Percentiles rank a stretch among this genome's conserved stretches.
Evolutionary conservation across 257 asterid species (phyloP).

Genomic region (Plantago major): DNA sequence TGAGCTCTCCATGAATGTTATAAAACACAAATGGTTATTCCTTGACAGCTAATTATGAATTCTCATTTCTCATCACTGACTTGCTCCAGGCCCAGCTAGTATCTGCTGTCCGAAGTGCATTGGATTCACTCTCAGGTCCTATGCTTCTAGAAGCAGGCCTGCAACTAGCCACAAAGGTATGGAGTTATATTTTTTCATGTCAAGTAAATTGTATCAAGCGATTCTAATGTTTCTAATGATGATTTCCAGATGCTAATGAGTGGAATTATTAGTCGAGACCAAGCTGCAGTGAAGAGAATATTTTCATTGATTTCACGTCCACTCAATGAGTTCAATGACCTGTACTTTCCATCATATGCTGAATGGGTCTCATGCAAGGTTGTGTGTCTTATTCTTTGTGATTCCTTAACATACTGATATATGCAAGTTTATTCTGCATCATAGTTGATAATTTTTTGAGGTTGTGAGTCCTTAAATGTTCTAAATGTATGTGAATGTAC

Average conservation of each 20-base stretch:
- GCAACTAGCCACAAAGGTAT: slow-evolving; percentile 92
- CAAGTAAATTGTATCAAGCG: slow-evolving; percentile 16
- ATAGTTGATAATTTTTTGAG: too few species aligned
- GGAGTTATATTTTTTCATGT: slow-evolving; percentile 14
- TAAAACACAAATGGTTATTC: slow-evolving; percentile 14
- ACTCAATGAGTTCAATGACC: slow-evolving; percentile 79
- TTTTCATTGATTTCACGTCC: slow-evolving; percentile 96
- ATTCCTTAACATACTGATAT: too few species aligned
- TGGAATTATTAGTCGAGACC: slow-evolving; percentile 92
- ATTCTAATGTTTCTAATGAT: slow-evolving; percentile 26
- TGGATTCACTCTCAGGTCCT: slow-evolving; percentile 80
- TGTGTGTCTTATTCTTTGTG: background rate
- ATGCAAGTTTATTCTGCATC: too few species aligned
- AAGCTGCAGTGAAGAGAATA: slow-evolving; percentile 88
- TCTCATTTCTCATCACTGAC: slow-evolving; percentile 5
- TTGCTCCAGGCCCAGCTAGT: slow-evolving; percentile 79
- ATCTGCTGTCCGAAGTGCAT: slow-evolving; percentile 94
- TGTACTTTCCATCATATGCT: slow-evolving; percentile 94
- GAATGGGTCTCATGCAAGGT: slow-evolving; percentile 99
- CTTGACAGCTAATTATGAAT: slow-evolving; percentile 13
- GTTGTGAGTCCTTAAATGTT: too few species aligned
- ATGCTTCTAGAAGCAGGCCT: slow-evolving; percentile 89
- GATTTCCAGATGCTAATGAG: slow-evolving; percentile 86
- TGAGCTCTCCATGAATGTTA: slow-evolving; percentile 11
- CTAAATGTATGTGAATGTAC: slow-evolving; percentile 8